Evolutionary conservation across 1,284 basidiomycete species (phyloP).

Genomic region (Irpex rosettiformis): DNA sequence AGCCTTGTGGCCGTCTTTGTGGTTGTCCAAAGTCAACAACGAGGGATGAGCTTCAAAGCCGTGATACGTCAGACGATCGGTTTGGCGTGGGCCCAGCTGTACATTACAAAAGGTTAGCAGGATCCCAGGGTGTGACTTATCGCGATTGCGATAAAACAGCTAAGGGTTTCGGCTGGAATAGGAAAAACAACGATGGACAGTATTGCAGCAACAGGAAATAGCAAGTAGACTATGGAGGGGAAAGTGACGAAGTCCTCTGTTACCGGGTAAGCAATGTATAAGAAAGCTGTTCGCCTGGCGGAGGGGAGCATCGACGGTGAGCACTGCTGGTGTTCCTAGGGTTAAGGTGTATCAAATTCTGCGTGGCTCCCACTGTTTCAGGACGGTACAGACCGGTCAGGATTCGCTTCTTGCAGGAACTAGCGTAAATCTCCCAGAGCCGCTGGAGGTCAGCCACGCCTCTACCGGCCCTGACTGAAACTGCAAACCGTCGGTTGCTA

Average conservation of each 20-base stretch:
- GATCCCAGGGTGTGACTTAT: neutral
- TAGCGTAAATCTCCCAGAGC: slow-evolving; percentile 11
- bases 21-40: neutral
- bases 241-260: neutral
- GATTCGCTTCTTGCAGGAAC: slow-evolving; percentile 11
- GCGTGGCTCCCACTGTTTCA: slow-evolving; percentile 10
- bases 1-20: neutral
- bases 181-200: neutral
- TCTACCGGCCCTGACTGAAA: slow-evolving; percentile 13
- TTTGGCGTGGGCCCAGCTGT: neutral
- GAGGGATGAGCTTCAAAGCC: neutral
- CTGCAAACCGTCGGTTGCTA: slow-evolving; percentile 10
- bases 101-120: neutral
- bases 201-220: neutral
- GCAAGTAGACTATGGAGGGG: neutral
- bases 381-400: slow-evolving; percentile 2
- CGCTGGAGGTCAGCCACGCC: slow-evolving; percentile 11
- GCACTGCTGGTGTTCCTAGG: neutral
- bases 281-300: slow-evolving; percentile 10
- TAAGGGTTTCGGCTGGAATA: neutral
- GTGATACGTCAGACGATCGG: neutral
- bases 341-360: slow-evolving; percentile 7
- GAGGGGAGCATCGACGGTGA: slow-evolving; percentile 7
- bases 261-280: slow-evolving; percentile 3
- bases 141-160: slow-evolving; percentile 1